A percentile compares a stretch with the other conserved stretches of the same genome.
These are phyloP conservation scores for Teratosphaeria pseudoeucalypti DNA, from an alignment of 2,329 filamentous ascomycete species.

Conservation along the genomic window DNA sequence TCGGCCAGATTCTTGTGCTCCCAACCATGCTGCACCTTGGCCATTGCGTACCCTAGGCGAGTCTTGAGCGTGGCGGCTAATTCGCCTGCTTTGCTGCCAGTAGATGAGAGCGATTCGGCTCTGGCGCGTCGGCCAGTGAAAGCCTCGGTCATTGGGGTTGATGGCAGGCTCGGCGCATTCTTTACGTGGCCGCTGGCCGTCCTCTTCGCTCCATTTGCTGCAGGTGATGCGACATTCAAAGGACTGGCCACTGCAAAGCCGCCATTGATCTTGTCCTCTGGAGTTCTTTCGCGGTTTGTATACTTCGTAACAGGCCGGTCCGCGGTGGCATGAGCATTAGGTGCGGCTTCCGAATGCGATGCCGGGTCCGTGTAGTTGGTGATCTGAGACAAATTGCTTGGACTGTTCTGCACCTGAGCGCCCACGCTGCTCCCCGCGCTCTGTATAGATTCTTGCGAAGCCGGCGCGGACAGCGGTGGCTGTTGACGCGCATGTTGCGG, in stretches of 20 bases:
- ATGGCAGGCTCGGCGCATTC: slow-evolving; percentile 36
- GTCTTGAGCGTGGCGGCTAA: slow-evolving; percentile 74
- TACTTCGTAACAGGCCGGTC: not conserved
- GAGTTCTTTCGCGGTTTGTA: slow-evolving; percentile 5
- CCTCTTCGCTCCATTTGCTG: slow-evolving; percentile 52
- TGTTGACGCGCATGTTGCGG: slow-evolving; percentile 17
- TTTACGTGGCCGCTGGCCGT: slow-evolving; percentile 69
- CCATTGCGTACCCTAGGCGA: slow-evolving; percentile 82
- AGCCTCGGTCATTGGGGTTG: slow-evolving; percentile 22
- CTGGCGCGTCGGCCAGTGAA: slow-evolving; percentile 48
- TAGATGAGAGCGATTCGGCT: slow-evolving; percentile 59
- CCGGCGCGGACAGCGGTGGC: slow-evolving; percentile 17
- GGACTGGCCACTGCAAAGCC: slow-evolving; percentile 25
- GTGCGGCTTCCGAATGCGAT: slow-evolving; percentile 14
- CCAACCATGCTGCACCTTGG: slow-evolving; percentile 87
- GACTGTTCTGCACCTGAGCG: slow-evolving; percentile 10
- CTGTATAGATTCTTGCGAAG: slow-evolving; percentile 21
- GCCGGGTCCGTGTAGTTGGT: slow-evolving; percentile 22
- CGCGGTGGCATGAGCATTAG: not conserved
- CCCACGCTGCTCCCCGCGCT: slow-evolving; percentile 15
- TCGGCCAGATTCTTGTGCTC: slow-evolving; percentile 68
- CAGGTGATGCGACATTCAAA: slow-evolving; percentile 31
- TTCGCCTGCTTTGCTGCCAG: slow-evolving; percentile 65
- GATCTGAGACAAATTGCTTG: slow-evolving; percentile 21
- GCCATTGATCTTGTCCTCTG: slow-evolving; percentile 9